Conservation (phyloP, 1,139 yeast genomes). For the Diutina mesorugosa region DNA sequence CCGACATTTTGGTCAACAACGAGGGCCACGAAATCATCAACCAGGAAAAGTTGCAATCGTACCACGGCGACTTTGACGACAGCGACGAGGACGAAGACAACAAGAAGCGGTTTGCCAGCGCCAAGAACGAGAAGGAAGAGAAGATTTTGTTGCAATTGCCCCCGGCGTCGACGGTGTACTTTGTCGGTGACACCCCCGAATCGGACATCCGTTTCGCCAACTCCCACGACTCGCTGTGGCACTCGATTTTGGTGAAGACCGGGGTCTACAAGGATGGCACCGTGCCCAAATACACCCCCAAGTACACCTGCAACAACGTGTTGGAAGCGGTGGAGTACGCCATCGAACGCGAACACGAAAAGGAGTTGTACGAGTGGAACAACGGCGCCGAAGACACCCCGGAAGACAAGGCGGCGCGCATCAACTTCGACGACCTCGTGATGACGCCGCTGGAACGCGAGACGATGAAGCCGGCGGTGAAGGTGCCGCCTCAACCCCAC, state of each 20-base stretch:
- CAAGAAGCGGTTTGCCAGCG: conserved; percentile 14
- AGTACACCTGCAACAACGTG: conserved; percentile 58
- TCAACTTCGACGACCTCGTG: conserved; percentile 34
- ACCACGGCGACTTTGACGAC: conserved; percentile 16
- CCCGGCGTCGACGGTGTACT: conserved; percentile 75
- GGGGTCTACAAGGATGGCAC: conserved; percentile 81
- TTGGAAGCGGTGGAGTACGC: conserved; percentile 75
- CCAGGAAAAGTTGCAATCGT: conserved; percentile 29
- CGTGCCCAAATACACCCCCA: conserved; percentile 66
- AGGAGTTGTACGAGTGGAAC: conserved; percentile 65
- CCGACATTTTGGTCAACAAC: conserved; percentile 33
- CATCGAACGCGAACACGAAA: conserved; percentile 63
- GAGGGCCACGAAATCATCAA: conserved; percentile 37
- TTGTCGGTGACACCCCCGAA: conserved; percentile 90
- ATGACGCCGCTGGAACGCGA: conserved; percentile 33
- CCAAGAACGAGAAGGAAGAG: conserved; percentile 19
- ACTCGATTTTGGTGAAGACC: conserved; percentile 71
- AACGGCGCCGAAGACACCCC: conserved; percentile 21
- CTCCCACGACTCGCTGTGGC: conserved; percentile 76
- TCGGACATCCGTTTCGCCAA: conserved; percentile 82
- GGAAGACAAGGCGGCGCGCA: conserved; percentile 20
- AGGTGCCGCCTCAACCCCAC: not conserved
- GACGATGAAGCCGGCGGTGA: conserved; percentile 5
- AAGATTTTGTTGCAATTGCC: conserved; percentile 48
- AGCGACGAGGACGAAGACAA: conserved; percentile 19